Conservation (phyloP, 306 rosid genomes). For the Rubus parviflorus region DNA sequence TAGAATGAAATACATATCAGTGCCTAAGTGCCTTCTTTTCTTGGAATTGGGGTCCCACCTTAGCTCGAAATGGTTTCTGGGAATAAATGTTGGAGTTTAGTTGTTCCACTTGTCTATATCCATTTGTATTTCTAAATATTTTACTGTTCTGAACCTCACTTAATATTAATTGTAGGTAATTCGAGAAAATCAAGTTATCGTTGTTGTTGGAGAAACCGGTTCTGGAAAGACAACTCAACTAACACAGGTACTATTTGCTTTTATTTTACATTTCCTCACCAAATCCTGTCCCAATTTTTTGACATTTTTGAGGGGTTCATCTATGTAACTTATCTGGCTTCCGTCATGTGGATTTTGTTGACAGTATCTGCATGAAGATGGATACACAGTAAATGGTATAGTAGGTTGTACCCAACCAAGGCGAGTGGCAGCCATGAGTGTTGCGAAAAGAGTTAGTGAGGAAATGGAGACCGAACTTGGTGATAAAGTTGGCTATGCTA, state of each 20-base stretch:
- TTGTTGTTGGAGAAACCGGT: slow-evolving; percentile 99
- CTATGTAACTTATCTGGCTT: slow-evolving; percentile 14
- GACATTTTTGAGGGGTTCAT: neutral
- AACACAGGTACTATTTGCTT: slow-evolving; percentile 67
- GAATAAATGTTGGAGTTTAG: neutral
- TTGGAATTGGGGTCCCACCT: too few relatives aligned
- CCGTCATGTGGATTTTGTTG: slow-evolving; percentile 34
- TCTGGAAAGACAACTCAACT: slow-evolving; percentile 98
- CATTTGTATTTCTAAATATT: neutral
- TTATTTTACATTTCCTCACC: slow-evolving; percentile 13
- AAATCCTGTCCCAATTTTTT: neutral
- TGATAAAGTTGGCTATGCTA: slow-evolving; percentile 93
- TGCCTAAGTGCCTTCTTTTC: neutral
- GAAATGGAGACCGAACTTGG: slow-evolving; percentile 98
- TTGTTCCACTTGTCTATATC: neutral
- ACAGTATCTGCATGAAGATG: slow-evolving; percentile 94
- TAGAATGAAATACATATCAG: too few relatives aligned
- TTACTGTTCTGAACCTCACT: slow-evolving; percentile 21
- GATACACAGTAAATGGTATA: slow-evolving; percentile 71
- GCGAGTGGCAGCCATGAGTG: slow-evolving; percentile 99
- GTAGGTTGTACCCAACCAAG: slow-evolving; percentile 99
- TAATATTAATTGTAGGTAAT: slow-evolving; percentile 53
- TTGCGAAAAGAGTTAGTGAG: slow-evolving; percentile 98
- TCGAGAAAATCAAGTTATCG: slow-evolving; percentile 91
- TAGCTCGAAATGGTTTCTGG: neutral